Evolutionary conservation across 1,284 basidiomycete genomes (phyloP).

Genomic region (Malassezia japonica): DNA sequence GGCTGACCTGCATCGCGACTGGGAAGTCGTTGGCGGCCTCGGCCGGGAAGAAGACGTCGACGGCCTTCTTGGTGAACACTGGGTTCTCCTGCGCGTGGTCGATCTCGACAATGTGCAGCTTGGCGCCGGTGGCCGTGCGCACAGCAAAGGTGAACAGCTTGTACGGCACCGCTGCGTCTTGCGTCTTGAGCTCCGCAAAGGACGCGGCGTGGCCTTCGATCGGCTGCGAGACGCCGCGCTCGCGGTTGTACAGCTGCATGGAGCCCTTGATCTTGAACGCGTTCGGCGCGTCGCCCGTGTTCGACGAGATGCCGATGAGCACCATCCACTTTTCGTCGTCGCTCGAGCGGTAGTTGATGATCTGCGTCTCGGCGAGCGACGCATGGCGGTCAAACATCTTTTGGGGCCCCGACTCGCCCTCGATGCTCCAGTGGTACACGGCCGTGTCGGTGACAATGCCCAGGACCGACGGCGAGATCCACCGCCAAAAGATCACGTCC

Average conservation of each 20-base stretch:
- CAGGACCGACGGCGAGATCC: conserved; percentile 81
- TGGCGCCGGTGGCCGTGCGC: conserved; percentile 87
- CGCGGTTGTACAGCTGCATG: conserved; percentile 88
- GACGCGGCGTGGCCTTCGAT: conserved; percentile 98
- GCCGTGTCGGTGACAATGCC: conserved; percentile 91
- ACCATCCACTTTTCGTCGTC: conserved; percentile 95
- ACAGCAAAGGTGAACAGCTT: conserved; percentile 96
- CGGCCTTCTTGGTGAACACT: conserved; percentile 93
- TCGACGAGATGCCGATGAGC: conserved; percentile 88
- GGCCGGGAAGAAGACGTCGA: conserved; percentile 98
- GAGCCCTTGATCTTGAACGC: conserved; percentile 53
- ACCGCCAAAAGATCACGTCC: conserved; percentile 97
- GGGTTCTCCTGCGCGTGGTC: conserved; percentile 91
- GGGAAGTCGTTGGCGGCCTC: conserved; percentile 98
- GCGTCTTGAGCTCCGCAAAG: conserved; percentile 73
- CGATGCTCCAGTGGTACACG: conserved; percentile 87
- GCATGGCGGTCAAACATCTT: conserved; percentile 96
- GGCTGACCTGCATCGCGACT: conserved; percentile 98
- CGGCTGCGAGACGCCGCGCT: conserved; percentile 87
- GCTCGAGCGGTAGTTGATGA: conserved; percentile 94
- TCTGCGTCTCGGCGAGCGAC: conserved; percentile 85
- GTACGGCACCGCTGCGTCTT: conserved; percentile 35
- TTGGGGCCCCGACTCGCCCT: conserved; percentile 62
- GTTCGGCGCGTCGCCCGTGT: conserved; percentile 65
- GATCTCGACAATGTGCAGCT: conserved; percentile 98